Base-by-base conservation (phyloP, 345 rosid species). In the Boechera divaricarpa region DNA sequence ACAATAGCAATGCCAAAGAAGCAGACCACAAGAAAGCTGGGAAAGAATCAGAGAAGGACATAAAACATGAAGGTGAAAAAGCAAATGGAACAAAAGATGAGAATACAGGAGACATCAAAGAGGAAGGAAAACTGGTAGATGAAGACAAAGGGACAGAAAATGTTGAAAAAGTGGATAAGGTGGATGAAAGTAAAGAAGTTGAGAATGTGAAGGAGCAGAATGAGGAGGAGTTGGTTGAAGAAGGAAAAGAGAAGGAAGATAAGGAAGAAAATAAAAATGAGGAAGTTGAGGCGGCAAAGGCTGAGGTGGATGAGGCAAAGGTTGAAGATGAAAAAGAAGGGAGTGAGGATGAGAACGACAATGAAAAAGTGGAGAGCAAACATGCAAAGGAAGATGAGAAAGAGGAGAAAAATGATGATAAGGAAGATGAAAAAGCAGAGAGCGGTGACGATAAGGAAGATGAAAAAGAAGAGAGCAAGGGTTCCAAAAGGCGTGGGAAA, bases 401-500 rank as follows among this genome's bases (percentile, higher is more conserved):
- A 61, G 65, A 38, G 48, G 67, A 56, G 54, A 70, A 0, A 0
- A 29, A 35, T 21, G 77, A 72, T 47, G 81, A 69, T 28, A 78
- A 63, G 45, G 73, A 57, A 31, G 77, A 66, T 39, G 74, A 72
- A 12, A 63, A 63, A 2, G 80, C 69, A n/a, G 74, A 49, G 55
- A 48, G 47, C 13, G 59, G 64, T 45, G 70, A 68, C 64, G 85
- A 58, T 44, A 77, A 76, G 70, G 83, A 82, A 77, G 65, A 24
- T 13, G 75, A 73, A 74, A 76, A 35, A 4, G 74, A 71, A 74
- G 82, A 71, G 74, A 78, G 36, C 74, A 88, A 83, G 80, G 82
- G 72, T 24, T 63, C 86, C 47, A 88, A 71, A 78, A 84, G 70
- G 81, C 79, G 77, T 44, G 82, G 76, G 69, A 86, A 79, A 75